Base-by-base conservation (phyloP, 1,284 basidiomycete species). In the Ceratobasidium sp. region DNA sequence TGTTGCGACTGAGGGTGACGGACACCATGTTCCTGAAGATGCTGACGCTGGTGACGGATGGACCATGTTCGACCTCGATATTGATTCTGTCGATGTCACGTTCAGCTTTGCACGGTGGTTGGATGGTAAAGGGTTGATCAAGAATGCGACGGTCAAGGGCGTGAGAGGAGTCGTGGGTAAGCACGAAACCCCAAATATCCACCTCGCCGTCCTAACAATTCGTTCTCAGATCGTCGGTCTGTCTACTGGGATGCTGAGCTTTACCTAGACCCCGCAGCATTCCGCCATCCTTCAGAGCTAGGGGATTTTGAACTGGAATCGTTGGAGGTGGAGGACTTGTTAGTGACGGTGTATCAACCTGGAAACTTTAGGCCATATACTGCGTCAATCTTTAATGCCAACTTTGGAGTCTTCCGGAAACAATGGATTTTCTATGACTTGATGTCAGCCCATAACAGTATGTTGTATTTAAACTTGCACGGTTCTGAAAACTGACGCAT, bases 401-500 rank as follows among this genome's bases (percentile, higher is more conserved):
- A 93, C 76, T 88, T 98, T 47, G 87, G 88, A 14, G 87, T 87
- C 18, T 90, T 99, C 77, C 86, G 97, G 73, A 98, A 97, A 80
- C 91, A 94, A 78, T 99, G 96, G 96, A 79, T 98, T 43, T 98
- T 98, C 81, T 97, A 96, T 80, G 96, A 98, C 80, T 90, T 96
- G 77, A 82, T 96, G 72, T 89, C 88, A 55, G 97, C 97, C 0
- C 96, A 98, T 77, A 93, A 92, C 73, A 94, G 64, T 69, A 30
- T 44, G 64, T 44, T 41, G 1, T 30, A n/a, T 28, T 9, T 18
- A 30, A 11, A n/a, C 44, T 18, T 6, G 30, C 14, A 16, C 6
- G 38, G 9, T 23, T 32, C 26, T 16, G 18, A 23, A 11, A 16
- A 57, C 54, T 69, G 13, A 46, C n/a, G 23, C 30, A 9, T 14